Evolutionary conservation across 2,329 filamentous ascomycete species (phyloP).

Genomic region (Zalaria sp.): DNA sequence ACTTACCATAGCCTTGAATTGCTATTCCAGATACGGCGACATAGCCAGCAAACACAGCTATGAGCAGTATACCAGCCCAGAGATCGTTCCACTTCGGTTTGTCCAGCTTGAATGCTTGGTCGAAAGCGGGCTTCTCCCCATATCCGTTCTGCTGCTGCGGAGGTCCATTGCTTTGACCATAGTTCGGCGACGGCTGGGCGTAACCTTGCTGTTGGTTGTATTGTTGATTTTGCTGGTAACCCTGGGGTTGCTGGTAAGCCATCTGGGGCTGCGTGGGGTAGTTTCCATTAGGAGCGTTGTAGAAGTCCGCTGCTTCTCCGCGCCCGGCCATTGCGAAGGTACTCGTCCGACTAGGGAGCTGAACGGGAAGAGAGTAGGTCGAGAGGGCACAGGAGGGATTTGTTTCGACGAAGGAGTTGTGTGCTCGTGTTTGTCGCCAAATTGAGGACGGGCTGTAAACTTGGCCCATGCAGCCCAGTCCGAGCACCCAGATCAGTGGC

Average conservation of each 20-base stretch:
- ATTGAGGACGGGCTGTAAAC: not conserved
- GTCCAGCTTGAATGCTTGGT: conserved; percentile 69
- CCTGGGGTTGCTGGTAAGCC: conserved; percentile 16
- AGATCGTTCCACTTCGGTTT: conserved; percentile 80
- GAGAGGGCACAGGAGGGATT: too few species aligned
- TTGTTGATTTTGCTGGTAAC: conserved; percentile 13
- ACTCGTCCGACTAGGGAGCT: not conserved
- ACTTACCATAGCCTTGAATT: conserved; percentile 53
- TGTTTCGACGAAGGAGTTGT: too few species aligned
- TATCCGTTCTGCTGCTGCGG: conserved; percentile 12
- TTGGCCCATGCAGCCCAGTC: not conserved
- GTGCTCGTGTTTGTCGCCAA: conserved; percentile 1
- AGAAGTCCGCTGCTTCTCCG: conserved; percentile 25
- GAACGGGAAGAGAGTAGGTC: not conserved
- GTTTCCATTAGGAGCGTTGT: conserved; percentile 14
- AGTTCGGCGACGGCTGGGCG: conserved; percentile 21
- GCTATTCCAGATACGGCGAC: conserved; percentile 61
- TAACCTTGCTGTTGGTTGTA: conserved; percentile 8
- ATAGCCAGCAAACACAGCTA: conserved; percentile 59
- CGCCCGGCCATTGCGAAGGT: conserved; percentile 7
- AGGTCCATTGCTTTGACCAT: conserved; percentile 18
- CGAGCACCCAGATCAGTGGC: not conserved
- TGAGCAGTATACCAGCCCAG: conserved; percentile 73
- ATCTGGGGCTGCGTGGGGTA: conserved; percentile 6
- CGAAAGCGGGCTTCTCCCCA: conserved; percentile 45